These are phyloP conservation scores for Spathaspora boniae DNA, from an alignment of 805 yeast genomes.

Conservation along the genomic window DNA sequence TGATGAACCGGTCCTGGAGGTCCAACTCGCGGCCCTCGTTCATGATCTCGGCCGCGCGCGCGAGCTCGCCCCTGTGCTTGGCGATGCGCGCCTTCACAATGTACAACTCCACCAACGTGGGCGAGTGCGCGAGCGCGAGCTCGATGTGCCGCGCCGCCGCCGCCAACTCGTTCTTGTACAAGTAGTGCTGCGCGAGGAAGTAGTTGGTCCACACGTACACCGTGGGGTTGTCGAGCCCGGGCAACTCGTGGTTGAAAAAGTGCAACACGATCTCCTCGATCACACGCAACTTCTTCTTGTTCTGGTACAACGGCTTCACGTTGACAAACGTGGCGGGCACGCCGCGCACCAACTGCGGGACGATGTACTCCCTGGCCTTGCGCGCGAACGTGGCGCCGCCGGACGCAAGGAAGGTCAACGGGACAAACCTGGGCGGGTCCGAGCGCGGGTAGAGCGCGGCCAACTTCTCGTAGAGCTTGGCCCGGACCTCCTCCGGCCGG, in stretches of 20 bases:
- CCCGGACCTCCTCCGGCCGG: constrained; percentile 45
- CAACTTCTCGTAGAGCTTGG: constrained; percentile 62
- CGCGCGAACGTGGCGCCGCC: constrained; percentile 42
- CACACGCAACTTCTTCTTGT: constrained; percentile 31
- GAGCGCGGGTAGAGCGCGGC: constrained; percentile 73
- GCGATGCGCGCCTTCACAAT: constrained; percentile 76
- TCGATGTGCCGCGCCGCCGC: constrained; percentile 59
- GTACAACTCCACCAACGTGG: constrained; percentile 80
- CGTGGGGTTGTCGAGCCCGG: constrained; percentile 37
- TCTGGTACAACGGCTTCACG: constrained; percentile 73
- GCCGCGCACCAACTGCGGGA: constrained; percentile 65
- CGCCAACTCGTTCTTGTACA: constrained; percentile 50
- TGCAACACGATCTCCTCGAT: constrained; percentile 55
- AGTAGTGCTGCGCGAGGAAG: constrained; percentile 75
- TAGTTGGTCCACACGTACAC: constrained; percentile 66
- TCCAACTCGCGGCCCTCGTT: constrained; percentile 72
- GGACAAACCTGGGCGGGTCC: constrained; percentile 76
- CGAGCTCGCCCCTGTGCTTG: constrained; percentile 64
- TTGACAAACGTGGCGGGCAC: constrained; percentile 89
- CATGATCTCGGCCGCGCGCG: constrained; percentile 62
- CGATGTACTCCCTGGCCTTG: constrained; percentile 52
- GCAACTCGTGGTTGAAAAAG: constrained; percentile 33
- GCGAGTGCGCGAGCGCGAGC: constrained; percentile 65
- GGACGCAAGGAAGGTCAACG: constrained; percentile 67
- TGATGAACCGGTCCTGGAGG: constrained; percentile 86